Conservation (phyloP, 805 yeast genomes). For the Starmerella stigmatis region DNA sequence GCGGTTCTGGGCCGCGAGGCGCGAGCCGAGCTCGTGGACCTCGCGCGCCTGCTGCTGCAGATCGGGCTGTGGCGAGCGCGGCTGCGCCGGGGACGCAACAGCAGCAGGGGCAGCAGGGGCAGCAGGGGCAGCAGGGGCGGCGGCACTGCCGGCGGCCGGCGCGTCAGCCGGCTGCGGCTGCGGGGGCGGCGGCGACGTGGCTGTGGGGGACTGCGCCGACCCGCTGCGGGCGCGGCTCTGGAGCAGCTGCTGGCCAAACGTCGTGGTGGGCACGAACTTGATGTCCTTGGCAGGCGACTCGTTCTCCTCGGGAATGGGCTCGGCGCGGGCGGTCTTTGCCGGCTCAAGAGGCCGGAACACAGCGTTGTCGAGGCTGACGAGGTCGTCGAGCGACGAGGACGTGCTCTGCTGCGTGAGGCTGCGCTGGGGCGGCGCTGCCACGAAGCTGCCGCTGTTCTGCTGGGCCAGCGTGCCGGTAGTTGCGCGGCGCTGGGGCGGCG, state of each 20-base stretch:
- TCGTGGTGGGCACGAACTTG: conserved; percentile 66
- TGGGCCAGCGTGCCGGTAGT: neutral
- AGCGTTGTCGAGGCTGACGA: conserved; percentile 25
- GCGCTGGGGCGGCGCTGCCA: conserved; percentile 13
- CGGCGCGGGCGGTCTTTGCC: conserved; percentile 1
- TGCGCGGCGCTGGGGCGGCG: conserved; percentile 4
- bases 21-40: conserved; percentile 26
- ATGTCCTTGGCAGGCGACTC: conserved; percentile 10
- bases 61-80: no score
- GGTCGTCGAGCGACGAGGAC: conserved; percentile 26
- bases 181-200: no score
- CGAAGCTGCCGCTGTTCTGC: neutral
- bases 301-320: conserved; percentile 10
- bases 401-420: conserved; percentile 3
- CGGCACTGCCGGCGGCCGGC: neutral
- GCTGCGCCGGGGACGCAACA: no score
- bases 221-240: conserved; percentile 28
- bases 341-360: conserved; percentile 23
- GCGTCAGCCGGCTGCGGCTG: no score
- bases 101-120: neutral
- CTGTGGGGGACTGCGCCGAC: no score
- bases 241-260: conserved; percentile 68
- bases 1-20: conserved; percentile 14
- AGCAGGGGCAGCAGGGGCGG: neutral
- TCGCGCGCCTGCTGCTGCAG: neutral